Percentiles rank a stretch among this genome's conserved stretches.
These are phyloP conservation scores for Rutstroemia sp. DNA, from an alignment of 2,329 filamentous ascomycete species.

Conservation along the genomic window DNA sequence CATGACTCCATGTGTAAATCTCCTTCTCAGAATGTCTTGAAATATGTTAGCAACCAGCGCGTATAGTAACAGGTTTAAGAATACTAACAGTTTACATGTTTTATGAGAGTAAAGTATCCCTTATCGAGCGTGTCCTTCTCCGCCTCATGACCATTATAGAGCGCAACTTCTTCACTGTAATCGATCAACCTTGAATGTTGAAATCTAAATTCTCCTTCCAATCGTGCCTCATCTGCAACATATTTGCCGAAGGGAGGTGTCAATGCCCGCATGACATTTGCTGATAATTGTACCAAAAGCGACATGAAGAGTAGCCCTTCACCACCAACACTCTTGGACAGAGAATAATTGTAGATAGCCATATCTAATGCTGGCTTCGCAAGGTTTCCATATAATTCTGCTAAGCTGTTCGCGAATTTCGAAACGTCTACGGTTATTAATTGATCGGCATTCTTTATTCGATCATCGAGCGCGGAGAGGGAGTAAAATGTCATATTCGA, in stretches of 20 bases:
- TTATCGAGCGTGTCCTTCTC: constrained; percentile 97
- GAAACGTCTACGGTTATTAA: constrained; percentile 94
- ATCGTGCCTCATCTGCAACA: constrained; percentile 86
- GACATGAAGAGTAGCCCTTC: constrained; percentile 96
- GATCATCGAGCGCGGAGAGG: constrained; percentile 87
- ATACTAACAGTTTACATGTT: constrained; percentile 71
- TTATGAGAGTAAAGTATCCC: constrained; percentile 97
- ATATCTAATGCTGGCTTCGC: constrained; percentile 94
- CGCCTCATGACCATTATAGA: constrained; percentile 85
- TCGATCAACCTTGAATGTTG: constrained; percentile 93
- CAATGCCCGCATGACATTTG: constrained; percentile 81
- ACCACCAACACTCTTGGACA: constrained; percentile 91
- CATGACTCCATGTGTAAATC: constrained; percentile 98
- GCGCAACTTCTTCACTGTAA: constrained; percentile 87
- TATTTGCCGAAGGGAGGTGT: constrained; percentile 97
- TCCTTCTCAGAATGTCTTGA: constrained; percentile 69
- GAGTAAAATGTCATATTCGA: constrained; percentile 98
- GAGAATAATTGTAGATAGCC: constrained; percentile 91
- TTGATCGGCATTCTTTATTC: constrained; percentile 98
- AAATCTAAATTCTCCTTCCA: constrained; percentile 95
- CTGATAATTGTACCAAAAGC: constrained; percentile 84
- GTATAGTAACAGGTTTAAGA: not conserved
- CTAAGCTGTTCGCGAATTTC: constrained; percentile 90
- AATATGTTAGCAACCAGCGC: constrained; percentile 26
- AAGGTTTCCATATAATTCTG: constrained; percentile 91